Base-by-base conservation (phyloP, 2,329 filamentous ascomycete genomes). In the Talaromyces sp. region DNA sequence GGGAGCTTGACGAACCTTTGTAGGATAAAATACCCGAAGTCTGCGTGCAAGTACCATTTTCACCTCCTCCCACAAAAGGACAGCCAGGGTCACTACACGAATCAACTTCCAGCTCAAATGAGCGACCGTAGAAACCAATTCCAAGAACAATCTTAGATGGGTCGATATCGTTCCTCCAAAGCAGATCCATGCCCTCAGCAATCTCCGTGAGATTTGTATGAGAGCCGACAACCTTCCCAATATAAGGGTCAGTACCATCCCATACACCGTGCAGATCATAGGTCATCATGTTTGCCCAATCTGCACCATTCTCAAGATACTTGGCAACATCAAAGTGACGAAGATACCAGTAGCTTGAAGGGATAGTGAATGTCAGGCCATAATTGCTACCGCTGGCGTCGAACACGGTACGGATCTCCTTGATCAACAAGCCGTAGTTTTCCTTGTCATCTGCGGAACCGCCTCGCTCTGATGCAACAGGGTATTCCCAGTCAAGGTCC, bases 221-320 rank as follows among this genome's bases (percentile, higher is more conserved):
- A 2, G 60, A 50, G 3, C 45, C 40, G 14, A 63, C 43, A 17
- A 49, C 29, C 17, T 32, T 47, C 3, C 59, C 60, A 47, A 63
- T 55, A 29, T 33, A 48, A 8, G 54, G 52, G 27, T 63, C 53
- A 29, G 30, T 49, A 14, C 22, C 33, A 47, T 62, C 55, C 59
- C 57, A 62, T 13, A 46, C 48, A 33, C 60, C 59, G 32, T 51
- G 45, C 17, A 68, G 11, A 51, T 70, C 68, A 46, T 71, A 71
- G 10, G 66, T 50, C 71, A 74, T 74, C 20, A 72, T 60, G 39
- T 70, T 70, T 44, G 69, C 63, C 45, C 64, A 73, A 46, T 68
- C 66, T 4, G 32, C 51, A 19, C 17, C 13, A 13, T 6, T 19
- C 3, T 22, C 6, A 1, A 47, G 27, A 11, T 27, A 39, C 3